Conservation (phyloP, 1,139 yeast genomes). For the Suhomyces bolitotheri region DNA sequence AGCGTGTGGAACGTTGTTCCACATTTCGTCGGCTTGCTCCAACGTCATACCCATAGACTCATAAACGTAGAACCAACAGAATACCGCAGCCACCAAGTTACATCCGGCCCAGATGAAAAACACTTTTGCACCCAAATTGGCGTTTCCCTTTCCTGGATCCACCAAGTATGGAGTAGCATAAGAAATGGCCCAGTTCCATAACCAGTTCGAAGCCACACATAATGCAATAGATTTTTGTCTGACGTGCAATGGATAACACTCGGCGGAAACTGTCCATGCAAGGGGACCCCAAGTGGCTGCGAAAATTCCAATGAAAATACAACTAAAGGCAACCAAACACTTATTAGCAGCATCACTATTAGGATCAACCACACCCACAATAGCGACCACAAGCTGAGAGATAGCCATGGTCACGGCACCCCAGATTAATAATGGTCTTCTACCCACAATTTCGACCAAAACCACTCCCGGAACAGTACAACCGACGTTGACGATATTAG, state of each 20-base stretch:
- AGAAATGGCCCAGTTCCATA: constrained; percentile 73
- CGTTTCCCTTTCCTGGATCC: constrained; percentile 61
- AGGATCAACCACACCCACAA: constrained; percentile 25
- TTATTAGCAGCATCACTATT: constrained; percentile 48
- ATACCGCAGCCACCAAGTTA: constrained; percentile 50
- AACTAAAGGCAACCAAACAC: constrained; percentile 64
- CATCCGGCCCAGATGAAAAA: constrained; percentile 76
- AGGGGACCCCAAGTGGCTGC: constrained; percentile 84
- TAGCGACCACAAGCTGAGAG: constrained; percentile 27
- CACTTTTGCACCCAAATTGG: constrained; percentile 65
- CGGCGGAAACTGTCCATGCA: constrained; percentile 76
- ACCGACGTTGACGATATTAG: constrained; percentile 40
- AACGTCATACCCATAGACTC: constrained; percentile 50
- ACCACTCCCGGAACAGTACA: constrained; percentile 39
- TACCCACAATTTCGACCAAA: constrained; percentile 38
- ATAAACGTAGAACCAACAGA: constrained; percentile 43
- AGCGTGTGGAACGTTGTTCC: constrained; percentile 34
- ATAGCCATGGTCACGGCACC: constrained; percentile 36
- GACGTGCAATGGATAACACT: constrained; percentile 67
- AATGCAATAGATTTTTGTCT: constrained; percentile 76
- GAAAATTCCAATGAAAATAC: constrained; percentile 70
- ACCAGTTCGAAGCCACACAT: constrained; percentile 79
- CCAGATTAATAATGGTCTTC: constrained; percentile 37
- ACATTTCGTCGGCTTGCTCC: constrained; percentile 50
- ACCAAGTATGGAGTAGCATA: constrained; percentile 72